phyloP scores from a whole-genome alignment of 2,329 filamentous ascomycete species.

The Emmonsiellopsis sp. region DNA sequence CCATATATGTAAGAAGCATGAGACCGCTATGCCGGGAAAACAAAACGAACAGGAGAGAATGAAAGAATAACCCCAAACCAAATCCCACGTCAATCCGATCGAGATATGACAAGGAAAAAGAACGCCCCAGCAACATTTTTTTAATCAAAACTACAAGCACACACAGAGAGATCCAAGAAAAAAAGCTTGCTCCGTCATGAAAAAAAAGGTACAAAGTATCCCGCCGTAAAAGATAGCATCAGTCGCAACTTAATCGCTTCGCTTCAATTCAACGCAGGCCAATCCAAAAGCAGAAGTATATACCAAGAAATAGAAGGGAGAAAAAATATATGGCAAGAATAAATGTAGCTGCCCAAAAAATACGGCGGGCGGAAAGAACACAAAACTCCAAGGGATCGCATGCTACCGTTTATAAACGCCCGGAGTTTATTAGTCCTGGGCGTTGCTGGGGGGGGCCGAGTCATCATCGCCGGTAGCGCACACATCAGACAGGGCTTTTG shows the following conservation, averaged over 20 bases:
- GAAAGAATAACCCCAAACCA: neutral
- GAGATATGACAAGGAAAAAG: neutral
- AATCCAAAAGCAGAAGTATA: too few species aligned
- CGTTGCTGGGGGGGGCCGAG: neutral
- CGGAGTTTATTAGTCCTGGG: neutral
- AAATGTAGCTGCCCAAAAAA: neutral
- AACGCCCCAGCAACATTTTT: neutral
- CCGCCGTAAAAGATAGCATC: neutral
- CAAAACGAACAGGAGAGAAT: neutral
- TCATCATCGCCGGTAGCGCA: too few species aligned
- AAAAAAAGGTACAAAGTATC: neutral
- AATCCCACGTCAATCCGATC: neutral
- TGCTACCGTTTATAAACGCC: neutral
- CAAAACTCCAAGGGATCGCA: too few species aligned
- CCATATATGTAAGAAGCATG: too few species aligned
- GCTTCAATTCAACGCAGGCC: too few species aligned
- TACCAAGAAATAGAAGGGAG: neutral
- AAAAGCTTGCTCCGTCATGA: neutral
- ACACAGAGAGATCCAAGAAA: too few species aligned
- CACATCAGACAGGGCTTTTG: neutral
- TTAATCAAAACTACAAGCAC: too few species aligned
- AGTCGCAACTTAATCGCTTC: too few species aligned
- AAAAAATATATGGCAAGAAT: neutral
- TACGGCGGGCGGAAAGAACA: too few species aligned
- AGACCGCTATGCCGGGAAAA: too few species aligned